phyloP scores from a whole-genome alignment of 2,329 filamentous ascomycete species.

The Didymella glomerata region DNA sequence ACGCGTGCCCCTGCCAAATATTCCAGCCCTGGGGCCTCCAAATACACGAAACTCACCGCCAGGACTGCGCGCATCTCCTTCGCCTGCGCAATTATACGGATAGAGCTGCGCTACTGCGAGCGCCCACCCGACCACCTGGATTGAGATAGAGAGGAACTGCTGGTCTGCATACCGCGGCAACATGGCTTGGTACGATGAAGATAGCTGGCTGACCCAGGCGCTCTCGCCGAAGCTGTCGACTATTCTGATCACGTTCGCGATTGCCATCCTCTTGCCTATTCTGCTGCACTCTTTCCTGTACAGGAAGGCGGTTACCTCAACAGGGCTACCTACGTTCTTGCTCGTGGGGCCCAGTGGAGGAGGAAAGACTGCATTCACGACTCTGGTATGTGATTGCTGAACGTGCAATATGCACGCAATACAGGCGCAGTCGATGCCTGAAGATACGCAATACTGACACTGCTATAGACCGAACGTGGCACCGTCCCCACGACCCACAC shows the following conservation, averaged over 20 bases:
- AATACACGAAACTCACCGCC: slow-evolving; percentile 21
- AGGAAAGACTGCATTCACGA: slow-evolving; percentile 90
- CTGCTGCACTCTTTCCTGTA: slow-evolving; percentile 80
- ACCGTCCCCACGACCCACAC: slow-evolving; percentile 63
- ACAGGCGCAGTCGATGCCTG: background rate
- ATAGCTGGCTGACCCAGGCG: slow-evolving; percentile 57
- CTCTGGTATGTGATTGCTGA: slow-evolving; percentile 64
- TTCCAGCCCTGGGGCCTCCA: slow-evolving; percentile 15
- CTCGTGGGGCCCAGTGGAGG: slow-evolving; percentile 81
- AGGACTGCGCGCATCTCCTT: slow-evolving; percentile 23
- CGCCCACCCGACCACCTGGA: slow-evolving; percentile 9
- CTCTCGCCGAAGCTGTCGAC: slow-evolving; percentile 56
- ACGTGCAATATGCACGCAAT: background rate
- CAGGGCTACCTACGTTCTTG: slow-evolving; percentile 75
- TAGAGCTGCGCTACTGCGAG: slow-evolving; percentile 21
- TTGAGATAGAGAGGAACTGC: slow-evolving; percentile 4
- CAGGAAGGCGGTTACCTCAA: slow-evolving; percentile 69
- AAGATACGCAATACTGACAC: background rate
- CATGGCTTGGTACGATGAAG: slow-evolving; percentile 51
- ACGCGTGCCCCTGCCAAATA: slow-evolving; percentile 12
- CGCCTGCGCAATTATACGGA: slow-evolving; percentile 7
- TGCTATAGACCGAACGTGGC: slow-evolving; percentile 62
- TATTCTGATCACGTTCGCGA: slow-evolving; percentile 72
- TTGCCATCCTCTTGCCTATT: slow-evolving; percentile 77
- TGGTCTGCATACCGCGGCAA: slow-evolving; percentile 1